phyloP scores from a whole-genome alignment of 2,329 filamentous ascomycete genomes.

The Hypoxylon sp. region DNA sequence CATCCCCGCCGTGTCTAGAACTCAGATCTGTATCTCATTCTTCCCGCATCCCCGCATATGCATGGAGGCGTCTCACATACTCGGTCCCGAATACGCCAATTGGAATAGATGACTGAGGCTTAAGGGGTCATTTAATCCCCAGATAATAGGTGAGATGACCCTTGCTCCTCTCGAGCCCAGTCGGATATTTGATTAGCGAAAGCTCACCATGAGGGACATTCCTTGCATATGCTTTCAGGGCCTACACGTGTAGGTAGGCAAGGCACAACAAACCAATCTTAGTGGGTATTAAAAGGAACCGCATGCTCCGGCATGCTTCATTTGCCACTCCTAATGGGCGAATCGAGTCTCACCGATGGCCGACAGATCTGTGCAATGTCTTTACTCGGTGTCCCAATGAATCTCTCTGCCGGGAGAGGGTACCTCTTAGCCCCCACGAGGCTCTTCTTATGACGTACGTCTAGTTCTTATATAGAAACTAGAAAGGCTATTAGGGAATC shows the following conservation, averaged over 20 bases:
- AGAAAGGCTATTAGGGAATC: neutral
- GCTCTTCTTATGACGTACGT: neutral
- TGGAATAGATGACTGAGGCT: neutral
- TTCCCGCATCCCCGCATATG: neutral
- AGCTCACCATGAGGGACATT: neutral
- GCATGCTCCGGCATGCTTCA: too few relatives aligned
- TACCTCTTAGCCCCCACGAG: neutral
- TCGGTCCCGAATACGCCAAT: neutral
- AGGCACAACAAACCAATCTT: neutral
- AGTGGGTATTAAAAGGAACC: too few relatives aligned
- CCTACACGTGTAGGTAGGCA: neutral
- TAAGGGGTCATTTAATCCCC: neutral
- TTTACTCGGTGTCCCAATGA: neutral
- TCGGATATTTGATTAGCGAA: neutral
- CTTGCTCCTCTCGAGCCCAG: neutral
- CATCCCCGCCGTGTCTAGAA: neutral
- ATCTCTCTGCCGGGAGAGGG: neutral
- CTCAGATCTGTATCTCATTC: neutral
- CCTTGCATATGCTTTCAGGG: slow-evolving; percentile 3
- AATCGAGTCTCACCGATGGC: neutral
- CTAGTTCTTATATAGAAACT: neutral
- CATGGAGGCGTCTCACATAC: neutral
- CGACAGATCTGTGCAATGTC: neutral
- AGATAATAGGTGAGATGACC: neutral
- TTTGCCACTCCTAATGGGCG: neutral